Percentiles rank a stretch among this genome's conserved stretches.
Conservation (phyloP, 495 filamentous ascomycete species). For the Aspergillus wentii region DNA sequence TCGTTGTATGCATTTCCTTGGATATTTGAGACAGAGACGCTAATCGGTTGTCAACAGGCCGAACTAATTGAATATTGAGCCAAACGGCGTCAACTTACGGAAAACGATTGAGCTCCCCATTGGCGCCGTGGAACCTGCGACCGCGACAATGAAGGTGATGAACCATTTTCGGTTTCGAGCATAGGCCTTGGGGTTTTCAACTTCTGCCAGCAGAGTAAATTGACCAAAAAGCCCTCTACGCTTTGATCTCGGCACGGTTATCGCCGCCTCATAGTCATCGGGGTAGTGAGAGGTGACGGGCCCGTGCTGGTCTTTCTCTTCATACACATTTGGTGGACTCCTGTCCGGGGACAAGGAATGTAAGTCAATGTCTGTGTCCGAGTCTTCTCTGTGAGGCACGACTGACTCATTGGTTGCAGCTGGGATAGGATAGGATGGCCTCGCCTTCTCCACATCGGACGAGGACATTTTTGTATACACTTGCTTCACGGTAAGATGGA, state of each 20-base stretch:
- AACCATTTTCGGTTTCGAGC: conserved; percentile 71
- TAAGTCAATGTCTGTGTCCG: no score
- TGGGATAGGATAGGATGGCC: no score
- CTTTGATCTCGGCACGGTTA: conserved; percentile 55
- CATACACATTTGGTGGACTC: neutral
- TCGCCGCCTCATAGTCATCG: conserved; percentile 20
- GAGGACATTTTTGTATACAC: no score
- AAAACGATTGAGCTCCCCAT: conserved; percentile 84
- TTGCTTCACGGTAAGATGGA: no score
- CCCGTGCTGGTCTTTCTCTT: conserved; percentile 20
- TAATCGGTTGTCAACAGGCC: conserved; percentile 17
- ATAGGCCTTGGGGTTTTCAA: conserved; percentile 72
- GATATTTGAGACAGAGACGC: conserved; percentile 71
- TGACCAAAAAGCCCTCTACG: conserved; percentile 72
- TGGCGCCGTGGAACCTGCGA: conserved; percentile 71
- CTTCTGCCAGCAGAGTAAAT: conserved; percentile 75
- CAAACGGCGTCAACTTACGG: conserved; percentile 49
- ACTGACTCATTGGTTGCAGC: no score
- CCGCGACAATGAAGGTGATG: conserved; percentile 73
- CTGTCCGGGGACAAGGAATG: no score
- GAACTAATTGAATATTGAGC: neutral
- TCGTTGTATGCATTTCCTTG: conserved; percentile 55
- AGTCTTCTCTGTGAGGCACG: no score
- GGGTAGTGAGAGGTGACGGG: neutral
- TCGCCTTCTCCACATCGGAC: no score